These are phyloP conservation scores for Heracleum sosnowskyi DNA, from an alignment of 129 eudicot genomes.

Conservation along the genomic window DNA sequence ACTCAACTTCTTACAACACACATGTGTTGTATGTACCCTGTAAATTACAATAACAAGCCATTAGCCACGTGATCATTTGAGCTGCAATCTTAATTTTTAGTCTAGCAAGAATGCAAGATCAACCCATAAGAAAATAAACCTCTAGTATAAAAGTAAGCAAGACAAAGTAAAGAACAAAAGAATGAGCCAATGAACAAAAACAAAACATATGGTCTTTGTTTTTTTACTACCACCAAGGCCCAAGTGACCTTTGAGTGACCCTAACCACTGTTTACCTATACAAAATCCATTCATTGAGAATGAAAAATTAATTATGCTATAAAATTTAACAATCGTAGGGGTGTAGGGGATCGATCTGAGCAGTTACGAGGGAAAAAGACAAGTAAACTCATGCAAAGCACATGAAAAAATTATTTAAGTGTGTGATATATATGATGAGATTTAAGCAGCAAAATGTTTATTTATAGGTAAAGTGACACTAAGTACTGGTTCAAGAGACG, in stretches of 20 bases:
- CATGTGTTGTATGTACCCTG: not conserved
- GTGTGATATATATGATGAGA: not conserved
- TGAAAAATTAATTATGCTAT: not conserved
- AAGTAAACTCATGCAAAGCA: not conserved
- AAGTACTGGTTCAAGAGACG: not conserved
- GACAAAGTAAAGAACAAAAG: not conserved
- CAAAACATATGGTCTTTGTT: not conserved
- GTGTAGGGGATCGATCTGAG: not conserved
- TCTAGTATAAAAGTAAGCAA: not conserved
- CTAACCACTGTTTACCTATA: not conserved
- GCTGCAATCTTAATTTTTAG: not conserved
- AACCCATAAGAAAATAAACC: not conserved
- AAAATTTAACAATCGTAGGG: not conserved
- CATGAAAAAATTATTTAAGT: not conserved
- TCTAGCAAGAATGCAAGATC: not conserved
- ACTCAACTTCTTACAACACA: no score
- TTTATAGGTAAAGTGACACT: not conserved
- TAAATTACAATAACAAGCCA: not conserved
- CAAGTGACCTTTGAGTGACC: constrained; percentile 3
- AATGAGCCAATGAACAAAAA: not conserved
- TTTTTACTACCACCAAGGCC: not conserved
- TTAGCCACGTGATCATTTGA: not conserved
- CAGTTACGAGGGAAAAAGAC: not conserved
- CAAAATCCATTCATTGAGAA: not conserved
- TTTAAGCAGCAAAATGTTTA: not conserved